Conservation (phyloP, 2,329 filamentous ascomycete species). For the Emmonsiellopsis sp. region DNA sequence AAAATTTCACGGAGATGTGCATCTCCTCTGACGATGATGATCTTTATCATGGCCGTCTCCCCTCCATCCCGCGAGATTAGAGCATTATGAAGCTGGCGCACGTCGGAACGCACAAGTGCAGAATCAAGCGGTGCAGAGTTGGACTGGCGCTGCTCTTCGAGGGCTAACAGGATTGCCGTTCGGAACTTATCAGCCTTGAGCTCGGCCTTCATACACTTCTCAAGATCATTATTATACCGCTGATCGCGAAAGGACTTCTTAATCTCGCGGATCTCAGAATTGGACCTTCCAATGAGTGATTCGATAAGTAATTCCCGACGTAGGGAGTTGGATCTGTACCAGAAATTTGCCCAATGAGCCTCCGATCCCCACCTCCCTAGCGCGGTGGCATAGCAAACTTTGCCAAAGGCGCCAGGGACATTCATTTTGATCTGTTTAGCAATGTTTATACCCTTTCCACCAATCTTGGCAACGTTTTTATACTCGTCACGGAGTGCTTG, state of each 20-base stretch:
- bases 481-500: constrained; percentile 81
- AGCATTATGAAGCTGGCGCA: constrained; percentile 61
- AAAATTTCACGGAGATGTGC: constrained; percentile 73
- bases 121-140: constrained; percentile 61
- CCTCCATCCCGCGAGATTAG: constrained; percentile 65
- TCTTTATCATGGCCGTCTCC: constrained; percentile 76
- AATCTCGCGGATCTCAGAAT: constrained; percentile 78
- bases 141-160: constrained; percentile 77
- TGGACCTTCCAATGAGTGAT: constrained; percentile 78
- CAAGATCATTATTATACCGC: constrained; percentile 74
- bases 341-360: constrained; percentile 96
- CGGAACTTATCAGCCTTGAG: constrained; percentile 96
- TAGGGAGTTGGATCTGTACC: constrained; percentile 82
- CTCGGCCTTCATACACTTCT: constrained; percentile 82
- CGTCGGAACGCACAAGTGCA: constrained; percentile 59
- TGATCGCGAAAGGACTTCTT: constrained; percentile 86
- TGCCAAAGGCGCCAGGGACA: constrained; percentile 59
- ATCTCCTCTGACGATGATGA: constrained; percentile 74
- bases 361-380: constrained; percentile 87
- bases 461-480: constrained; percentile 71
- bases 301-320: constrained; percentile 87
- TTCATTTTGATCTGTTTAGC: constrained; percentile 43
- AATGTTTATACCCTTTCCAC: constrained; percentile 40
- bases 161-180: constrained; percentile 69
- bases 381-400: constrained; percentile 82